These are phyloP conservation scores for Sarocladium oryzae DNA, from an alignment of 2,329 filamentous ascomycete species.

Conservation along the genomic window DNA sequence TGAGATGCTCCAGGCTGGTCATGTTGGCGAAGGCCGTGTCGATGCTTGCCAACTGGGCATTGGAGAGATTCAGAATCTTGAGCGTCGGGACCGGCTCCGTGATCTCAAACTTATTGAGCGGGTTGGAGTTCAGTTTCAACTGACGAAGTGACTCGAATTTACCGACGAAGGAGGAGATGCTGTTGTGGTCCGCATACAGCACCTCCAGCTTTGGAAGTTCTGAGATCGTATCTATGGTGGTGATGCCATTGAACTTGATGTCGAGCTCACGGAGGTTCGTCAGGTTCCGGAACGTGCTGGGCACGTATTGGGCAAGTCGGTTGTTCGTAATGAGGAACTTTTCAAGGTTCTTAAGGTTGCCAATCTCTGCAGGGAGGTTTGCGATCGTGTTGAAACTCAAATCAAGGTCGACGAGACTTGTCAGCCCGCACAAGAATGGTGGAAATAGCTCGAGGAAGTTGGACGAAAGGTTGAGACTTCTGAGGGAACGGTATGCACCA, in stretches of 20 bases:
- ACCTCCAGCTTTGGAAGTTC: slow-evolving; percentile 81
- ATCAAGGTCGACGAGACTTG: slow-evolving; percentile 83
- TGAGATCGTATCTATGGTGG: slow-evolving; percentile 81
- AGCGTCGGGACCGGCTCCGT: slow-evolving; percentile 70
- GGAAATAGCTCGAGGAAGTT: slow-evolving; percentile 87
- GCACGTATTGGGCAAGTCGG: slow-evolving; percentile 68
- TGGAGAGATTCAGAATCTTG: slow-evolving; percentile 81
- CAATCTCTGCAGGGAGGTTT: slow-evolving; percentile 69
- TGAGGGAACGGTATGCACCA: slow-evolving; percentile 67
- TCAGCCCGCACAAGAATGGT: slow-evolving; percentile 73
- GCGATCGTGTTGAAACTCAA: slow-evolving; percentile 93
- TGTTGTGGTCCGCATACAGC: slow-evolving; percentile 86
- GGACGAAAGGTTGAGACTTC: slow-evolving; percentile 86
- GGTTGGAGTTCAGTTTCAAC: slow-evolving; percentile 88
- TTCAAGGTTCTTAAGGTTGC: slow-evolving; percentile 72
- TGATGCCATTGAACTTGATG: slow-evolving; percentile 86
- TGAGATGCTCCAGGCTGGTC: slow-evolving; percentile 77
- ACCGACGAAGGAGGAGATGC: slow-evolving; percentile 82
- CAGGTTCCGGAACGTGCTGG: slow-evolving; percentile 65
- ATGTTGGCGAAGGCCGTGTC: slow-evolving; percentile 86
- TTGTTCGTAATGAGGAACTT: slow-evolving; percentile 96
- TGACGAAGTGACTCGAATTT: slow-evolving; percentile 80
- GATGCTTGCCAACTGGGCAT: slow-evolving; percentile 83
- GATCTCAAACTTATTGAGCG: slow-evolving; percentile 88
- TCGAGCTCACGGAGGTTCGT: slow-evolving; percentile 82